A percentile compares a stretch with the other conserved stretches of the same genome.
These are phyloP conservation scores for Talaromyces sp. DNA, from an alignment of 2,329 filamentous ascomycete species.

Conservation along the genomic window DNA sequence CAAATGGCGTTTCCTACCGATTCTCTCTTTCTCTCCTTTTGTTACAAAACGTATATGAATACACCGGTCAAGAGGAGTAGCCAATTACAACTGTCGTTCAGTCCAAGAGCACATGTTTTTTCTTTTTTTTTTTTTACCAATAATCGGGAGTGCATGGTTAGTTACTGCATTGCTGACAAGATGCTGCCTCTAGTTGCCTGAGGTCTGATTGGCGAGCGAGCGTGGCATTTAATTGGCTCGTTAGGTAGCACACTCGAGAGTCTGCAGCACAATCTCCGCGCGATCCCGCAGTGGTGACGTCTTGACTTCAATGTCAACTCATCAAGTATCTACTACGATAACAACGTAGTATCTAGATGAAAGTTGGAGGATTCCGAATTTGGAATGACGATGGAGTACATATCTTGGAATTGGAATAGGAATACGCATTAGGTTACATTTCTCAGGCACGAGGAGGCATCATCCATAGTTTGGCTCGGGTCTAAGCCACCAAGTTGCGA, in stretches of 20 bases:
- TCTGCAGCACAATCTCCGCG: not conserved
- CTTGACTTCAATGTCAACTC: not conserved
- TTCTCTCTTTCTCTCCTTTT: not conserved
- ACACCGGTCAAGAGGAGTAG: not conserved
- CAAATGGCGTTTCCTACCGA: not conserved
- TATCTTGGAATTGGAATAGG: not conserved
- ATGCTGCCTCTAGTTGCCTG: not conserved
- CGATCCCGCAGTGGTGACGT: not conserved
- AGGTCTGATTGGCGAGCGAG: not conserved
- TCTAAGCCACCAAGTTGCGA: slow-evolving; percentile 1
- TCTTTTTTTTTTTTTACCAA: not conserved
- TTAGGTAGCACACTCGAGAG: not conserved
- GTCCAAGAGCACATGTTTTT: not conserved
- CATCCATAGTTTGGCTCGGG: not conserved
- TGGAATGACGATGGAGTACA: not conserved
- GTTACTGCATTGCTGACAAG: not conserved
- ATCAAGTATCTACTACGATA: too few relatives aligned
- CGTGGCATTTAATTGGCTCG: not conserved
- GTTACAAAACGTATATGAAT: not conserved
- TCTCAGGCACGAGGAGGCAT: not conserved
- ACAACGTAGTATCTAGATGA: too few relatives aligned
- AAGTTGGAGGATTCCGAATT: not conserved
- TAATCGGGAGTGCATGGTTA: not conserved
- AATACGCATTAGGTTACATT: not conserved
- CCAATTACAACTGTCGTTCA: not conserved